phyloP scores from a whole-genome alignment of 768 basidiomycete species.

The Suillus hirtellus region DNA sequence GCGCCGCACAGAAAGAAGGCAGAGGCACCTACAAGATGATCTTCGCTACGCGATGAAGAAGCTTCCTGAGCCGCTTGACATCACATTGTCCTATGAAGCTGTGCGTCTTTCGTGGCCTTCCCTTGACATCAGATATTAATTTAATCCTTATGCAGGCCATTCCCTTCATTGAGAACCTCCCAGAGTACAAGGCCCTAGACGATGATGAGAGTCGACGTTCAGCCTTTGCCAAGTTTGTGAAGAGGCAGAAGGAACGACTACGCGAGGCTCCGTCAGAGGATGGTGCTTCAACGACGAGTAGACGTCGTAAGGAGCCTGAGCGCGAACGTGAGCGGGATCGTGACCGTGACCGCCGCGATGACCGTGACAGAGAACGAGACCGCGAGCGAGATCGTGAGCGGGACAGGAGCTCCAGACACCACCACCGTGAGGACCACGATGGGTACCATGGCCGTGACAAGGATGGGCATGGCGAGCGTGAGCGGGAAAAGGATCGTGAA shows the following conservation, averaged over 20 bases:
- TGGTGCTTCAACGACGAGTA: slow-evolving; percentile 75
- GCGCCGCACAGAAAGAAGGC: slow-evolving; percentile 78
- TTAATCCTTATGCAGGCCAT: slow-evolving; percentile 49
- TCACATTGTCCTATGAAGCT: slow-evolving; percentile 76
- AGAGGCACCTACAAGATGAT: slow-evolving; percentile 91
- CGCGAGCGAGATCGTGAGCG: slow-evolving; percentile 32
- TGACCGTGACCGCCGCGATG: slow-evolving; percentile 40
- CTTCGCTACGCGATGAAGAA: slow-evolving; percentile 95
- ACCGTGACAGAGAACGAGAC: slow-evolving; percentile 34
- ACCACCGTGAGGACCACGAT: slow-evolving; percentile 22
- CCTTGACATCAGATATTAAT: not conserved
- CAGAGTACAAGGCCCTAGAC: slow-evolving; percentile 85
- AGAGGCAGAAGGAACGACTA: slow-evolving; percentile 89
- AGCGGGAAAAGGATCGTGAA: slow-evolving; percentile 42
- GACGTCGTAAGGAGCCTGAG: slow-evolving; percentile 75
- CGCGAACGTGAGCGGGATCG: slow-evolving; percentile 51
- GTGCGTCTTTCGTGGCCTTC: slow-evolving; percentile 42
- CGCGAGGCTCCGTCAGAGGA: slow-evolving; percentile 80
- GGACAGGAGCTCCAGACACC: slow-evolving; percentile 31
- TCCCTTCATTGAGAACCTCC: slow-evolving; percentile 75
- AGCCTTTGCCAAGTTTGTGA: slow-evolving; percentile 87
- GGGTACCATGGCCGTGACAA: slow-evolving; percentile 20
- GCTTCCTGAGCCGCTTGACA: slow-evolving; percentile 76
- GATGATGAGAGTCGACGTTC: slow-evolving; percentile 81
- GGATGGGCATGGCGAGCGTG: slow-evolving; percentile 34